Evolutionary conservation across 805 yeast species (phyloP).

Genomic region (Nakazawaea sp.): DNA sequence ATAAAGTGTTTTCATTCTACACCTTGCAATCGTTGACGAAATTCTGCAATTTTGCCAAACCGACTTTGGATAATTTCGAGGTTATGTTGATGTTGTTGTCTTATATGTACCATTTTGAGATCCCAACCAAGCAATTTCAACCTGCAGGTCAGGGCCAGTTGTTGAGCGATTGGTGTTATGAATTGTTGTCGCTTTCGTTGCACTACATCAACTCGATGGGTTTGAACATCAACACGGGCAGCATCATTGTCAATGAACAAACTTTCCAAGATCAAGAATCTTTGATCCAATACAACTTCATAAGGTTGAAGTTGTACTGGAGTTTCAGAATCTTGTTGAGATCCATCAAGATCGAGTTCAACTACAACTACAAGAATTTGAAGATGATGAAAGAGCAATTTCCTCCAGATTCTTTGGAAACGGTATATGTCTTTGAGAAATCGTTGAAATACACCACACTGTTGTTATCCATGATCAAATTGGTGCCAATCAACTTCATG

Average conservation of each 20-base stretch:
- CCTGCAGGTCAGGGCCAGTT: constrained; percentile 10
- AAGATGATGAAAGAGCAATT: constrained; percentile 12
- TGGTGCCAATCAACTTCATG: constrained; percentile 24
- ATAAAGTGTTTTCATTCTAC: constrained; percentile 23
- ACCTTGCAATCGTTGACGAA: constrained; percentile 25
- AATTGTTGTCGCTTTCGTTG: constrained; percentile 29
- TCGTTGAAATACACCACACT: constrained; percentile 27
- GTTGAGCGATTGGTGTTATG: constrained; percentile 39
- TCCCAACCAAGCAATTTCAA: constrained; percentile 16
- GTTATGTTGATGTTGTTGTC: constrained; percentile 41
- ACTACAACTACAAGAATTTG: constrained; percentile 12
- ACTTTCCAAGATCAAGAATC: neutral
- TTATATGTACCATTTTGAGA: constrained; percentile 34
- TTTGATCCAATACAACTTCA: constrained; percentile 17
- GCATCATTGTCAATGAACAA: constrained; percentile 4
- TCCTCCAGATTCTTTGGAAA: constrained; percentile 27
- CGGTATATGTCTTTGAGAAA: constrained; percentile 24
- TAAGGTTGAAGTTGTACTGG: constrained; percentile 37
- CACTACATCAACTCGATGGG: constrained; percentile 37
- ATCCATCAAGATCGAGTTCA: constrained; percentile 22
- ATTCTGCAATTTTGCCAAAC: constrained; percentile 32
- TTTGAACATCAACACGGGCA: constrained; percentile 22
- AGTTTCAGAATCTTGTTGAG: constrained; percentile 28
- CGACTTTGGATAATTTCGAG: constrained; percentile 41
- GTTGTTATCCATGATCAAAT: constrained; percentile 23